Evolutionary conservation across 1,284 basidiomycete genomes (phyloP).

Genomic region (Heimioporus punctisporus): DNA sequence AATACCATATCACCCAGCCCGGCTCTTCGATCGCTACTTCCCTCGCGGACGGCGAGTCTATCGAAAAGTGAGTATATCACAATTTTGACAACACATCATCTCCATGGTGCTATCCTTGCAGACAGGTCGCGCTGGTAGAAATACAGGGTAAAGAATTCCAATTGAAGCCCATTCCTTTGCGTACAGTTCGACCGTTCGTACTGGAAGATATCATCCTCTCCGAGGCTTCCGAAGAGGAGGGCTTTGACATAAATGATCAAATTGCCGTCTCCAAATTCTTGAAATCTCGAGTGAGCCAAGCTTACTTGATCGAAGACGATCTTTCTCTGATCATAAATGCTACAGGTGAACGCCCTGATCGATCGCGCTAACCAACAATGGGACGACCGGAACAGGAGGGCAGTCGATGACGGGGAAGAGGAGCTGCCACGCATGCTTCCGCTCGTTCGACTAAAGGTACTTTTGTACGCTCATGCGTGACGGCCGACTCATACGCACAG

Average conservation of each 20-base stretch:
- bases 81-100: neutral
- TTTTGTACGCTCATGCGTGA: slow-evolving; percentile 1
- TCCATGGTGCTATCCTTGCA: slow-evolving; percentile 32
- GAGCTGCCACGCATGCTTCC: slow-evolving; percentile 79
- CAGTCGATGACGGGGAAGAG: slow-evolving; percentile 69
- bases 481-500: slow-evolving; percentile 34
- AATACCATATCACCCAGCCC: slow-evolving; percentile 93
- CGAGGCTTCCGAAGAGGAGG: slow-evolving; percentile 77
- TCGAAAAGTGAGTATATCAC: slow-evolving; percentile 72
- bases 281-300: slow-evolving; percentile 56
- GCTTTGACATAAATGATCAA: slow-evolving; percentile 78
- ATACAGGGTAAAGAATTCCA: slow-evolving; percentile 89
- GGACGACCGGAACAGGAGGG: slow-evolving; percentile 75
- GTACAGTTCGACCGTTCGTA: slow-evolving; percentile 96
- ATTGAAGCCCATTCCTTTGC: slow-evolving; percentile 83
- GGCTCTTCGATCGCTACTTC: slow-evolving; percentile 96
- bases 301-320: neutral
- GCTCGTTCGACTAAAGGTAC: slow-evolving; percentile 84
- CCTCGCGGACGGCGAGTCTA: slow-evolving; percentile 86
- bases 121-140: slow-evolving; percentile 86
- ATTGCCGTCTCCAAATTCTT: slow-evolving; percentile 83
- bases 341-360: slow-evolving; percentile 81
- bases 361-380: slow-evolving; percentile 76
- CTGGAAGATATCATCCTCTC: slow-evolving; percentile 81
- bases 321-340: neutral